A percentile compares a stretch with the other conserved stretches of the same genome.
phyloP scores from a whole-genome alignment of 495 filamentous ascomycete genomes.

The Pyronema omphalodes region DNA sequence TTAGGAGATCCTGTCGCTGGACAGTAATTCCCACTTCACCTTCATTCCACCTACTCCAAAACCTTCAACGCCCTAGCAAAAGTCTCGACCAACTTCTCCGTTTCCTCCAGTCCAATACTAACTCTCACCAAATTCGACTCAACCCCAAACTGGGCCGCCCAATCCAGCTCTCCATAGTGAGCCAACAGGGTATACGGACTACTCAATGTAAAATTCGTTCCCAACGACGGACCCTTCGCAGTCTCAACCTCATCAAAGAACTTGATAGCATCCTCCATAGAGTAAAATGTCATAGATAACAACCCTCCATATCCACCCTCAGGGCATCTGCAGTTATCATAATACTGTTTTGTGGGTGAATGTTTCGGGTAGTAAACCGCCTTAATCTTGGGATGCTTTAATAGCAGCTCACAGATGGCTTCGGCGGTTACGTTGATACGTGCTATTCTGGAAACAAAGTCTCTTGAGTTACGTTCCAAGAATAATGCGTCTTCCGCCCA shows the following conservation, averaged over 20 bases:
- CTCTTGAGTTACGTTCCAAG: slow-evolving; percentile 87
- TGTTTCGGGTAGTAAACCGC: slow-evolving; percentile 74
- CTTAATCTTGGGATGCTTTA: slow-evolving; percentile 37
- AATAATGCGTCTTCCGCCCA: slow-evolving; percentile 90
- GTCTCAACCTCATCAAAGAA: slow-evolving; percentile 81
- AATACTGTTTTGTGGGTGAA: slow-evolving; percentile 45
- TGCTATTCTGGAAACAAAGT: slow-evolving; percentile 68
- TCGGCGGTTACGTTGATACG: slow-evolving; percentile 78
- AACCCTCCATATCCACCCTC: slow-evolving; percentile 81
- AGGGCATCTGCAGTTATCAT: slow-evolving; percentile 57
- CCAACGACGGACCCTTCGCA: slow-evolving; percentile 82
- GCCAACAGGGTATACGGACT: slow-evolving; percentile 83
- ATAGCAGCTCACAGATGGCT: slow-evolving; percentile 52
- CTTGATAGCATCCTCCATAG: slow-evolving; percentile 46
- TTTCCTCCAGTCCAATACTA: slow-evolving; percentile 79
- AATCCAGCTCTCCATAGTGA: slow-evolving; percentile 81
- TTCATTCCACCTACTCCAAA: background rate
- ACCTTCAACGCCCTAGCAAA: slow-evolving; percentile 32
- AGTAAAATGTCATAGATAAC: slow-evolving; percentile 62
- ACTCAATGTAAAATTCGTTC: slow-evolving; percentile 85
- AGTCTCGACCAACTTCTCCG: slow-evolving; percentile 35
- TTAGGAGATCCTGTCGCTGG: too few relatives aligned
- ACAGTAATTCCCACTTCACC: too few relatives aligned
- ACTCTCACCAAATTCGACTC: slow-evolving; percentile 61
- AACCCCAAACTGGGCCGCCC: slow-evolving; percentile 63